Evolutionary conservation across 768 basidiomycete species (phyloP), one percentile per base, ranked within the genome.

Genomic region (Amanita polypyramis): DNA sequence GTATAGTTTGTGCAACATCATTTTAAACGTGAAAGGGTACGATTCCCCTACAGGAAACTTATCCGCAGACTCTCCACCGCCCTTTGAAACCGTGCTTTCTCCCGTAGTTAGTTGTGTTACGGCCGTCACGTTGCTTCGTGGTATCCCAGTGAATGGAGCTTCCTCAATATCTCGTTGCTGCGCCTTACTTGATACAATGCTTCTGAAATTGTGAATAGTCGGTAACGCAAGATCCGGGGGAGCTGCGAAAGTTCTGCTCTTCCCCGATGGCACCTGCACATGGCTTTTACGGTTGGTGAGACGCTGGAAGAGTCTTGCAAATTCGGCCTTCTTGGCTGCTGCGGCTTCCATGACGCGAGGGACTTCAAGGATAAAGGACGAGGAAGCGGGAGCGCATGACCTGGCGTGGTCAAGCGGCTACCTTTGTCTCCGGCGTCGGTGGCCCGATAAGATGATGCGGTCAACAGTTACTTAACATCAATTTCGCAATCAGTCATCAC

Each of bases 1-100:
- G 60, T 83, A 83, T 9, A 82, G 65, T 58, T 79, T 76, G 64
- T 83, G 77, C 49, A 82, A 59, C 78, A 80, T 82, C 55, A 77
- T 67, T 55, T 74, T 76, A 68, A 82, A 83, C 29, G 76, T 81
- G 63, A 83, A 83, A 14, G 69, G 68, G 54, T 74, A 77, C 43
- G 65, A 62, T 52, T 62, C 67, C n/a, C 57, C 63, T 4, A 72
- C 57, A 4, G 73, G 74, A 50, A 79, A 79, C 32, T 65, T 64
- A 2, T 63, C 61, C 10, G 47, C 34, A n/a, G 19, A 17, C 19
- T 29, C 42, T 37, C 11, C 20, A 5, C 17, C 12, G n/a, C 17
- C 33, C 34, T 15, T 34, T 33, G 15, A 21, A 17, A 6, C 29
- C 11, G 43, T 36, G 17, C 17, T n/a, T 17, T 36, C 43, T 11